phyloP scores from a whole-genome alignment of 2,329 filamentous ascomycete genomes.

The Dothideomycetidae sp. region DNA sequence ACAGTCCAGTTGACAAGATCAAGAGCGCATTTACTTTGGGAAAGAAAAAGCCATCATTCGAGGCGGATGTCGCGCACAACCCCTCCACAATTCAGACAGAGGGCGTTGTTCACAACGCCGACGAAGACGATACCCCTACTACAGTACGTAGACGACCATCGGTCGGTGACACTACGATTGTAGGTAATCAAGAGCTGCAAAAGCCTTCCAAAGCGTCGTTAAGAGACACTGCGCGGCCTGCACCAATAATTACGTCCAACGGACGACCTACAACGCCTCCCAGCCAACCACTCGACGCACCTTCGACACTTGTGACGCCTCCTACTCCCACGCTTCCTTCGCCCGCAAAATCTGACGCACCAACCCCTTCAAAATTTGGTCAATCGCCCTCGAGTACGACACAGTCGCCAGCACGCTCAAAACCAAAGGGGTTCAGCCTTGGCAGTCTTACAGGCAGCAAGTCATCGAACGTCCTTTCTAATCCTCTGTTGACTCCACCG shows the following conservation, averaged over 20 bases:
- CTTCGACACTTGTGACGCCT: conserved; percentile 47
- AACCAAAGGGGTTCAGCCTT: conserved; percentile 7
- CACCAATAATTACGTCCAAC: conserved; percentile 24
- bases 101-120: too few species aligned
- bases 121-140: too few species aligned
- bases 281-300: conserved; percentile 27
- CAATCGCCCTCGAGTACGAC: neutral
- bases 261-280: conserved; percentile 29
- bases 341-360: conserved; percentile 13
- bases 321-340: conserved; percentile 43
- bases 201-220: neutral
- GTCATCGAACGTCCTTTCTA: conserved; percentile 60
- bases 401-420: conserved; percentile 1
- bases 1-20: conserved; percentile 57
- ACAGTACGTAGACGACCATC: too few species aligned
- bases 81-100: conserved; percentile 11
- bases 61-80: conserved; percentile 14
- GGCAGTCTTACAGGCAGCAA: conserved; percentile 34
- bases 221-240: conserved; percentile 7
- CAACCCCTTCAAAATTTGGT: conserved; percentile 32
- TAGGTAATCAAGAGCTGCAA: neutral
- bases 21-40: conserved; percentile 50
- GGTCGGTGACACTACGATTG: too few species aligned
- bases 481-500: conserved; percentile 57
- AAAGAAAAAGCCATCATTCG: conserved; percentile 34